A percentile compares a stretch with the other conserved stretches of the same genome.
These are phyloP conservation scores for Geum urbanum DNA, from an alignment of 306 rosid species.

Conservation along the genomic window DNA sequence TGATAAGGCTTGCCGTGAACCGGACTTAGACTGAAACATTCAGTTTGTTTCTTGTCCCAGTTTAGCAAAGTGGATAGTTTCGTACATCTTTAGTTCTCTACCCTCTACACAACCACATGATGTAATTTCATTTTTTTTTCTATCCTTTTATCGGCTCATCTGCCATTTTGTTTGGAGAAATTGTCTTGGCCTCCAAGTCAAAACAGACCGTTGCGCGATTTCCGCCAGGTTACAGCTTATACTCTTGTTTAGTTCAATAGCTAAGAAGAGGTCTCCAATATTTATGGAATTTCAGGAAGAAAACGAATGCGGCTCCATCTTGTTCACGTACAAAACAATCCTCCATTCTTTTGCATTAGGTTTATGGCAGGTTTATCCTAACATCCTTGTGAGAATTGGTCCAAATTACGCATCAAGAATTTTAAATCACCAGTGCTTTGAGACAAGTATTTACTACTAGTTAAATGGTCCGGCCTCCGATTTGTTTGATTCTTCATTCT, in stretches of 20 bases:
- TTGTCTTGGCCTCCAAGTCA: not conserved
- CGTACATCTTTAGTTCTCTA: constrained; percentile 4
- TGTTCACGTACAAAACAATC: not conserved
- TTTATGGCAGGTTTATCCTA: not conserved
- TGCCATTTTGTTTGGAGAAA: not conserved
- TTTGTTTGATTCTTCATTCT: constrained; percentile 15
- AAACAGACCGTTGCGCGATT: not conserved
- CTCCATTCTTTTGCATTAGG: not conserved
- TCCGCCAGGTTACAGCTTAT: not conserved
- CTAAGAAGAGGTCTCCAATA: not conserved
- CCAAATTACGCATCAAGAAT: constrained; percentile 1
- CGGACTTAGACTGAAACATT: constrained; percentile 42
- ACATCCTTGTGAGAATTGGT: constrained; percentile 1
- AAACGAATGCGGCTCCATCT: not conserved
- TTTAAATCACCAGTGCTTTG: constrained; percentile 9
- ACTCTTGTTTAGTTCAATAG: not conserved
- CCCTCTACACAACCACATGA: constrained; percentile 7
- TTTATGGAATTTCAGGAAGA: not conserved
- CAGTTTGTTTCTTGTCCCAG: not conserved
- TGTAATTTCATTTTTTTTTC: constrained; percentile 22
- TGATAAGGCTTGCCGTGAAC: constrained; percentile 27
- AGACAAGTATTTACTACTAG: not conserved
- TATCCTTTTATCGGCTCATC: not conserved
- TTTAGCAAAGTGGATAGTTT: constrained; percentile 10
- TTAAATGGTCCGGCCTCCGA: constrained; percentile 2